Evolutionary conservation across 2,329 filamentous ascomycete species (phyloP).

Genomic region (Aspergillus sp.): DNA sequence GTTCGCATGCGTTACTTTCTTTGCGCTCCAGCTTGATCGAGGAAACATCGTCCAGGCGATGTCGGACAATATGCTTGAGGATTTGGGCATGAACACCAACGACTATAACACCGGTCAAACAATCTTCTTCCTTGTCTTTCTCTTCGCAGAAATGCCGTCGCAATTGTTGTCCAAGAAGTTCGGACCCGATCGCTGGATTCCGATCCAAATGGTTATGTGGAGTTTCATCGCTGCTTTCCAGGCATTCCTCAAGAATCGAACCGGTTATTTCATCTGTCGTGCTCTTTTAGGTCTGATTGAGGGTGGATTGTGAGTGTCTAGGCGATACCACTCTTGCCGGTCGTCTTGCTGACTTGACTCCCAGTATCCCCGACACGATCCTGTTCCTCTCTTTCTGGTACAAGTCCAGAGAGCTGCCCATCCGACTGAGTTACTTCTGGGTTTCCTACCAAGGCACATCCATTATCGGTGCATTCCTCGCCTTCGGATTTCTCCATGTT

Average conservation of each 20-base stretch:
- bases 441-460: constrained; percentile 49
- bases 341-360: constrained; percentile 1
- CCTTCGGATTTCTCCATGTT: constrained; percentile 39
- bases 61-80: constrained; percentile 53
- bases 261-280: constrained; percentile 37
- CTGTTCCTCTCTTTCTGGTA: constrained; percentile 69
- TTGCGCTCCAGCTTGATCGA: constrained; percentile 57
- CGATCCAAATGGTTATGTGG: constrained; percentile 52
- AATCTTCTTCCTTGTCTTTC: constrained; percentile 30
- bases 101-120: constrained; percentile 41
- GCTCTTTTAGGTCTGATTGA: constrained; percentile 46
- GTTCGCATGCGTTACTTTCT: constrained; percentile 54
- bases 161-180: constrained; percentile 55
- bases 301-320: constrained; percentile 52
- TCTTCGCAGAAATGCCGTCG: constrained; percentile 52
- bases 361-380: constrained; percentile 37
- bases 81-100: constrained; percentile 44
- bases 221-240: constrained; percentile 48
- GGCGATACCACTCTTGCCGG: constrained; percentile 18
- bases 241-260: constrained; percentile 43
- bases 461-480: constrained; percentile 43
- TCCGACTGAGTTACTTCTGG: constrained; percentile 65
- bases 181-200: constrained; percentile 56
- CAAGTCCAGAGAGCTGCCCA: constrained; percentile 61
- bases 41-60: constrained; percentile 57